phyloP scores from a whole-genome alignment of 305 asterid genomes.

The Fraxinus platypoda region DNA sequence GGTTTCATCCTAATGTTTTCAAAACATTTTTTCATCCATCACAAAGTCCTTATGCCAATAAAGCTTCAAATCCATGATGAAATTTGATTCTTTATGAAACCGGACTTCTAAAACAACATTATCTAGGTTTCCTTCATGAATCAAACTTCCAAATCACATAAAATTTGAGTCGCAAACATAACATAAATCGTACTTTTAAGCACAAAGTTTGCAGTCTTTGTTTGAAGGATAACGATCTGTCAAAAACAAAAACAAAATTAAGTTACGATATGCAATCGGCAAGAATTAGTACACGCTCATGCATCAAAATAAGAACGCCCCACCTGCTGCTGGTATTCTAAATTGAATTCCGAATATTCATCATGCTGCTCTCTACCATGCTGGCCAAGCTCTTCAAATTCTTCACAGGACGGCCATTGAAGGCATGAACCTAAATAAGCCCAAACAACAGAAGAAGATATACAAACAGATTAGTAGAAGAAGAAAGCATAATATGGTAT shows the following conservation, averaged over 20 bases:
- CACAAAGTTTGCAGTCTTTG: slow-evolving; percentile 65
- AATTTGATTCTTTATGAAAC: no score
- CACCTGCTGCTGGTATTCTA: slow-evolving; percentile 75
- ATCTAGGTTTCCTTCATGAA: no score
- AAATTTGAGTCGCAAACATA: no score
- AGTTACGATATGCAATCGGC: neutral
- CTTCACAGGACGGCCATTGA: slow-evolving; percentile 76
- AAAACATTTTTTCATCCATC: no score
- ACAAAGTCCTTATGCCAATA: no score
- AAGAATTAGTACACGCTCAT: neutral
- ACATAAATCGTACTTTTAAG: no score
- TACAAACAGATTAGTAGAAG: neutral
- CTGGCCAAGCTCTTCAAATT: slow-evolving; percentile 78
- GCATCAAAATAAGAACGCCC: slow-evolving; percentile 1
- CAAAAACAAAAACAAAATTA: neutral
- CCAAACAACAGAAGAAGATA: slow-evolving; percentile 7
- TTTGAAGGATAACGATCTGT: slow-evolving; percentile 82
- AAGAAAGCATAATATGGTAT: neutral
- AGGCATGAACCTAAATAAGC: slow-evolving; percentile 62
- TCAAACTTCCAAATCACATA: no score
- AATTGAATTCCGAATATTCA: slow-evolving; percentile 71
- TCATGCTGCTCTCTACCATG: slow-evolving; percentile 85
- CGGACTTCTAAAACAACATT: no score
- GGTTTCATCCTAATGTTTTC: no score
- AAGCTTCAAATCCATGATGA: no score